Percentiles rank a stretch among this genome's conserved stretches.
Evolutionary conservation across 306 rosid species (phyloP).

Genomic region (Carpinus viminea): DNA sequence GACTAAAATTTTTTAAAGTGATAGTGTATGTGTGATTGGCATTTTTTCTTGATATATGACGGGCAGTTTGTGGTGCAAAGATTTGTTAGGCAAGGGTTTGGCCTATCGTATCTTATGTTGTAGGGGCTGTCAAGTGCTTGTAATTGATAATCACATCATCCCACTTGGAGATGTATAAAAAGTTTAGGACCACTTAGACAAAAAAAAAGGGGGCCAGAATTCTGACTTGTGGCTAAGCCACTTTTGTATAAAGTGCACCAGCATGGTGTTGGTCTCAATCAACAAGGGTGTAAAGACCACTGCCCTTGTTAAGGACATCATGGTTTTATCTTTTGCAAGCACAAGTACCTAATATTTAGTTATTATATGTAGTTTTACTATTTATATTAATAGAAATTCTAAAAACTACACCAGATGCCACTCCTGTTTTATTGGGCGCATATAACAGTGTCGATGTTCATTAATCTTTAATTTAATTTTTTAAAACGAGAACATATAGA

Average conservation of each 20-base stretch:
- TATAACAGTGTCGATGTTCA: no score
- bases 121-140: conserved; percentile 4
- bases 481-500: no score
- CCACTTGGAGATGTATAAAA: conserved; percentile 5
- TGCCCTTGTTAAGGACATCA: conserved; percentile 41
- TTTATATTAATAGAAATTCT: background rate
- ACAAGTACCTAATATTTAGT: background rate
- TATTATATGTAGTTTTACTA: background rate
- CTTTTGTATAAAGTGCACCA: conserved; percentile 56
- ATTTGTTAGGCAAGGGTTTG: background rate
- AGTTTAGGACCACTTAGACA: conserved; percentile 48
- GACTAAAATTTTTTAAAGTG: background rate
- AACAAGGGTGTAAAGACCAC: conserved; percentile 45
- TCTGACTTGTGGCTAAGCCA: conserved; percentile 36
- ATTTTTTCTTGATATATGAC: background rate
- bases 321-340: conserved; percentile 28
- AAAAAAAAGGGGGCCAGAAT: conserved; percentile 35
- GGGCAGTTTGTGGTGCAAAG: background rate
- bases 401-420: no score
- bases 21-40: no score
- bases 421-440: no score
- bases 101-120: background rate
- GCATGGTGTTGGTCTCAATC: conserved; percentile 51
- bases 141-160: conserved; percentile 10
- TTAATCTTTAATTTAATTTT: no score